Base-by-base conservation (phyloP, 345 rosid species). In the Microthlaspi erraticum region DNA sequence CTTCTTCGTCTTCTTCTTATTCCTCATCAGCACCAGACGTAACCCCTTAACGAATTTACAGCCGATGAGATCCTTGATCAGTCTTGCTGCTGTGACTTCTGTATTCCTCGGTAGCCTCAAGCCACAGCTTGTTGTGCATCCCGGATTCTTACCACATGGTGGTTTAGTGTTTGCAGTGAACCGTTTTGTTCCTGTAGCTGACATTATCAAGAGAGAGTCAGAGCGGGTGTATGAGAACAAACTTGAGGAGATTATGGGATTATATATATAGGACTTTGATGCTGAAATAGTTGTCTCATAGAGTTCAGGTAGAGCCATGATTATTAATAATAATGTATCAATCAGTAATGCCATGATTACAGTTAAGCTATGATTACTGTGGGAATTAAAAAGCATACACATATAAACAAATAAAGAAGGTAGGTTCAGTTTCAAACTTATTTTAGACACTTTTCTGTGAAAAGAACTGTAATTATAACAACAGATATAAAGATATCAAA, bases 61-160 rank as follows among this genome's bases (percentile, higher is more conserved):
- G 39, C 83, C 80, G 59, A 89, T 81, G 59, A 89, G 44, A 62
- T 63, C 79, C 73, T 74, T 85, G 66, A 91, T 64, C 69, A 89
- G 45, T 61, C 75, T 81, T 44, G 73, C 51, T 0, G 87, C 83
- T 7, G 84, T 82, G 37, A 81, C 26, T 52, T 81, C 79, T 48
- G 84, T 59, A 66, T 74, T 81, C 69, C 37, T 80, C 13, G 80
- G 84, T 39, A 79, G 73, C 75, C 83, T 77, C 77, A 86, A 83
- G 44, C 87, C 85, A 72, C 86, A 83, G 57, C 23, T 80, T 11
- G 73, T 79, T 29, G 74, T 71, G 73, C 76, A 43, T 49, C 72
- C 71, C 13, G 18, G 60, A 32, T 54, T 75, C 53, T 66, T 78
- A 29, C 67, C 51, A 41, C 64, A 57, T 8, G 63, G 19, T 29